Evolutionary conservation across 768 basidiomycete species (phyloP).

Genomic region (Chiua virens): DNA sequence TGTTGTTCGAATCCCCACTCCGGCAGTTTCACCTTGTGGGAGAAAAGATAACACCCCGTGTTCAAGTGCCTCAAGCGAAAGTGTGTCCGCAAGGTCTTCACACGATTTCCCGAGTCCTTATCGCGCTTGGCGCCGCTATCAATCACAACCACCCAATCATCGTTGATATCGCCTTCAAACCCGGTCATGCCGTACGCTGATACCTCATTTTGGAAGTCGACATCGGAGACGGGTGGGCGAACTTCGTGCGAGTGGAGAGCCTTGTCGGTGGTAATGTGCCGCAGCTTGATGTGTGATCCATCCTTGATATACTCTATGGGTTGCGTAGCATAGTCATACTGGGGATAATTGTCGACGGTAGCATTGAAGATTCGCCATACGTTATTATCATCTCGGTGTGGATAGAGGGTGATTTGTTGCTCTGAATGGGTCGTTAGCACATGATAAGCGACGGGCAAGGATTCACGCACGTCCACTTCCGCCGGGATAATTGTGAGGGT

Average conservation of each 20-base stretch:
- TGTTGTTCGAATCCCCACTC: conserved; percentile 99
- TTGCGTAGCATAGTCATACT: conserved; percentile 48
- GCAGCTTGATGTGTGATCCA: conserved; percentile 73
- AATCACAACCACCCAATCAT: conserved; percentile 91
- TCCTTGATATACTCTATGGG: conserved; percentile 65
- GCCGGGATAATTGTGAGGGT: conserved; percentile 82
- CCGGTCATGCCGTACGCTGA: conserved; percentile 89
- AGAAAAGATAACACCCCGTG: conserved; percentile 95
- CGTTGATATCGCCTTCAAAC: conserved; percentile 87
- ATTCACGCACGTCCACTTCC: conserved; percentile 80
- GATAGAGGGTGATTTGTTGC: conserved; percentile 99
- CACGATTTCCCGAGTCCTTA: conserved; percentile 60
- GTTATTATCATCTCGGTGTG: conserved; percentile 97
- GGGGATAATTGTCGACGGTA: conserved; percentile 43
- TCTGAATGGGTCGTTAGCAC: conserved; percentile 47
- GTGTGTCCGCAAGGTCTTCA: conserved; percentile 77
- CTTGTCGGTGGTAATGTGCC: conserved; percentile 79
- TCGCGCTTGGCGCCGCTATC: conserved; percentile 65
- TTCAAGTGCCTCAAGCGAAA: conserved; percentile 84
- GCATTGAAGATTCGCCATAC: conserved; percentile 85
- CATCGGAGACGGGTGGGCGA: conserved; percentile 93
- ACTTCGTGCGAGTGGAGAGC: conserved; percentile 93
- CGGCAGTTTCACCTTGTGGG: conserved; percentile 96
- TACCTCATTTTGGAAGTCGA: conserved; percentile 99
- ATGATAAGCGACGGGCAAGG: neutral